These are phyloP conservation scores for Fistulifera solaris DNA, from an alignment of 108 stramenopile species.

Conservation along the genomic window DNA sequence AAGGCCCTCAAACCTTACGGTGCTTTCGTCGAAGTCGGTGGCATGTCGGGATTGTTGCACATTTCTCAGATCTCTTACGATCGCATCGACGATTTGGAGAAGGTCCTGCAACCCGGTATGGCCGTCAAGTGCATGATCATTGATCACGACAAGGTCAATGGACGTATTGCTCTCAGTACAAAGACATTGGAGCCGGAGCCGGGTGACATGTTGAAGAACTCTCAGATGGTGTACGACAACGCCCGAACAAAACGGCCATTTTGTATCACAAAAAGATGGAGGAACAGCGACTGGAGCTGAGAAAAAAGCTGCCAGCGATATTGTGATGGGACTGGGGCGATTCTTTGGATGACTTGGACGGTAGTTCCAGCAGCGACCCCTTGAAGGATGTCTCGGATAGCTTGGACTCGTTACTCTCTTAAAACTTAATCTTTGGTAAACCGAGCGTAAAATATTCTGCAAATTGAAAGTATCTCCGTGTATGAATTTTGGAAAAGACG, in stretches of 20 bases:
- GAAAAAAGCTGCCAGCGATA: conserved; percentile 88
- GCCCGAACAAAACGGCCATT: conserved; percentile 84
- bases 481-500: too few relatives aligned
- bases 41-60: conserved; percentile 95
- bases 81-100: conserved; percentile 87
- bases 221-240: conserved; percentile 71
- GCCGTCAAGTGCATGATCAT: conserved; percentile 97
- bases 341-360: conserved; percentile 73
- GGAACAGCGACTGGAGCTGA: conserved; percentile 84
- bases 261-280: conserved; percentile 89
- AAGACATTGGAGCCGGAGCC: conserved; percentile 96
- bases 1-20: conserved; percentile 97
- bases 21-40: conserved; percentile 93
- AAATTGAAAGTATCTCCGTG: too few relatives aligned
- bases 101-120: conserved; percentile 84
- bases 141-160: conserved; percentile 94
- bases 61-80: conserved; percentile 98
- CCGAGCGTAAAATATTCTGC: too few relatives aligned
- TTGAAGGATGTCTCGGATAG: conserved; percentile 68
- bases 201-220: conserved; percentile 94
- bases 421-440: conserved; percentile 12
- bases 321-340: conserved; percentile 90
- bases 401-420: conserved; percentile 75
- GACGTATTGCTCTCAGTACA: conserved; percentile 90
- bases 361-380: conserved; percentile 26